Evolutionary conservation across 2,329 filamentous ascomycete genomes (phyloP), one percentile per base, ranked within the genome.

Genomic region (Diaporthe batatas): DNA sequence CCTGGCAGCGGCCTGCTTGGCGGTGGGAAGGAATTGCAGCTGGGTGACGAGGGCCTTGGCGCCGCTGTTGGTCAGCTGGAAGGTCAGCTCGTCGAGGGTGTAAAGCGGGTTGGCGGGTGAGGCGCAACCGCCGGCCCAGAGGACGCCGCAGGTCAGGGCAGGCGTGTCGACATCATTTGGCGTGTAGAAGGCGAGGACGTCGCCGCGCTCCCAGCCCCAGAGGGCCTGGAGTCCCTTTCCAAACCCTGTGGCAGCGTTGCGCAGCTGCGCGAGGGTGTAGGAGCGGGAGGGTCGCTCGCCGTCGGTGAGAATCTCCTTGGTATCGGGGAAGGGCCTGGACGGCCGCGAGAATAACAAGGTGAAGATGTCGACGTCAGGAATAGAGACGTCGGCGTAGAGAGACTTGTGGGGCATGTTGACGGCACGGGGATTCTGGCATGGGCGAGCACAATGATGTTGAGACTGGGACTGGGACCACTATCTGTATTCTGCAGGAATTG

Each of bases 71-170:
- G 90, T 90, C 74, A 98, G 88, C 83, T 98, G 95, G 78, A 93
- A 95, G 6, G 92, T 91, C 44, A 98, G 87, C 82, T 98, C 96
- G 12, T 94, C 90, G 16, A 89, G 89, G 0, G 93, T 97, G 83
- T 98, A 98, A 5, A 91, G 91, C 25, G 95, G 95, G 79, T 98
- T 98, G 3, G 94, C 95, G 0, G 95, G 94, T n/a, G 92, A 94
- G 14, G 94, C 84, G 68, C 94, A 85, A 39, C 93, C 95, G 58
- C 95, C 95, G 0, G 94, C 93, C 93, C 94, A 98, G 76, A 93
- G 90, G 12, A 90, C 88, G 36, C 95, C 95, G 86, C 94, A 94
- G 81, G 90, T 94, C 59, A 95, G 82, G 3, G 92, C 86, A 0
- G 94, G 92, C 0, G 92, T 94, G 81, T 98, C 95, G 79, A 98